Evolutionary conservation across 2,329 filamentous ascomycete genomes (phyloP).

Genomic region (Diaporthe sp.): DNA sequence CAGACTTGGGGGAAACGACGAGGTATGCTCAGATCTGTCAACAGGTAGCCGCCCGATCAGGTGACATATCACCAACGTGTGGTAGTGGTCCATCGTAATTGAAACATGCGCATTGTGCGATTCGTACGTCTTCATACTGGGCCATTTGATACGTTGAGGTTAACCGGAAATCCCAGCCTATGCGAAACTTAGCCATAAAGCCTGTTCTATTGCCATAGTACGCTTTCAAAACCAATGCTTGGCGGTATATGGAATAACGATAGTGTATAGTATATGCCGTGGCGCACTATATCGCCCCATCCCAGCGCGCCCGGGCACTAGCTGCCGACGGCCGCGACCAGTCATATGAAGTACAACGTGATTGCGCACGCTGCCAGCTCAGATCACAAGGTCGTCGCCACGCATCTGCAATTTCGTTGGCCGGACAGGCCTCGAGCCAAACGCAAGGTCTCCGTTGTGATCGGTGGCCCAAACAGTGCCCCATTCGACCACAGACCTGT

Average conservation of each 20-base stretch:
- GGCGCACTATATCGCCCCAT: conserved; percentile 4
- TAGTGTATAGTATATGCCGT: background rate
- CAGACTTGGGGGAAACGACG: background rate
- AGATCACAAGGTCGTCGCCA: conserved; percentile 9
- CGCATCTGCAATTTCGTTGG: conserved; percentile 26
- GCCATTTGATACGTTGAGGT: conserved; percentile 5
- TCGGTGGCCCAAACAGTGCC: background rate
- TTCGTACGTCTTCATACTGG: background rate
- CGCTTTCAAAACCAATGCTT: background rate
- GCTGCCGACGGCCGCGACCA: conserved; percentile 29
- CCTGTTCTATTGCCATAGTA: background rate
- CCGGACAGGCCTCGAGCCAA: background rate
- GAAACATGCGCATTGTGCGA: conserved; percentile 7
- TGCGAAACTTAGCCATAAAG: conserved; percentile 24
- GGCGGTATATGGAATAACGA: background rate
- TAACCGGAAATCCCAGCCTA: background rate
- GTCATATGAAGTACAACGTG: background rate
- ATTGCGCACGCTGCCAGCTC: conserved; percentile 7
- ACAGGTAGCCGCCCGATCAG: background rate
- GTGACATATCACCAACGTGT: background rate
- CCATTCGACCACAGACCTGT: background rate
- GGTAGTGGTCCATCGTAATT: background rate
- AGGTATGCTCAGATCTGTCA: background rate
- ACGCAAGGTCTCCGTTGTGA: background rate
- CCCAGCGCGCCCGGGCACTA: conserved; percentile 18